Conservation (phyloP, 1,139 yeast species). For the Kazachstania sp. region DNA sequence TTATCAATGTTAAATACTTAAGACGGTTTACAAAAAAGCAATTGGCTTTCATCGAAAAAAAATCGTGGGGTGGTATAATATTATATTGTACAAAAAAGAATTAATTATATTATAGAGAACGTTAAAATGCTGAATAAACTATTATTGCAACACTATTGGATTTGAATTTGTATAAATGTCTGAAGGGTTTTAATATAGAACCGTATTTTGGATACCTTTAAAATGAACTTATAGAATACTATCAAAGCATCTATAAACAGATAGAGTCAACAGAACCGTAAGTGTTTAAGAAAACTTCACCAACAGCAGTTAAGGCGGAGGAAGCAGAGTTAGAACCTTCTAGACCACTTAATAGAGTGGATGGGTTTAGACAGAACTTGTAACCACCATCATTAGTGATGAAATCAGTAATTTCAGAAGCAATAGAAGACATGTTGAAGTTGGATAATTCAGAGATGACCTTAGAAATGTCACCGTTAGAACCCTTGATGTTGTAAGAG, state of each 20-base stretch:
- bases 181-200: no score
- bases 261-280: constrained; percentile 3
- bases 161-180: not conserved
- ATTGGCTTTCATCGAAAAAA: not conserved
- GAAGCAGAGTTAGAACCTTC: not conserved
- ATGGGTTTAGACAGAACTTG: constrained; percentile 4
- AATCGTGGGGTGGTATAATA: not conserved
- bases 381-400: constrained; percentile 2
- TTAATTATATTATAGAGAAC: not conserved
- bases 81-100: not conserved
- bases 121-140: not conserved
- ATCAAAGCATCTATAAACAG: constrained; percentile 1
- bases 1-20: not conserved
- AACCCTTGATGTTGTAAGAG: constrained; percentile 1
- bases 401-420: constrained; percentile 1
- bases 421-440: not conserved
- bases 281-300: constrained; percentile 3
- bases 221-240: not conserved
- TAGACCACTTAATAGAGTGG: not conserved
- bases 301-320: not conserved
- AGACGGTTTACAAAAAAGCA: no score
- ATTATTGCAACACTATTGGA: not conserved
- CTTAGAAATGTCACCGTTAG: constrained; percentile 1
- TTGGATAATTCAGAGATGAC: constrained; percentile 1
- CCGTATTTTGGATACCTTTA: no score